phyloP scores from a whole-genome alignment of 1,284 basidiomycete species.

The Pterulicium gracile region DNA sequence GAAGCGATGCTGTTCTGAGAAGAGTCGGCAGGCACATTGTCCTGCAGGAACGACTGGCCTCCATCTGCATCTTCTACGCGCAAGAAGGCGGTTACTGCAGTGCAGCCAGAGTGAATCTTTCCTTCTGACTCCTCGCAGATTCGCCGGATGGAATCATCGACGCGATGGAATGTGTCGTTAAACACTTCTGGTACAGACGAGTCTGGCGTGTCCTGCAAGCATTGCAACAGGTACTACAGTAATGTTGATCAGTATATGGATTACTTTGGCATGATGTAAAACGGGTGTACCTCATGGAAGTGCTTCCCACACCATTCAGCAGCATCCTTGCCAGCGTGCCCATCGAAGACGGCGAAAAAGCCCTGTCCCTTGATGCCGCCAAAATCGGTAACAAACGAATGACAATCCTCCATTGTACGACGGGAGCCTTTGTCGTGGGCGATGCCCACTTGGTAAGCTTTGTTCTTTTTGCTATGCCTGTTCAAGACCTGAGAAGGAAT shows the following conservation, averaged over 20 bases:
- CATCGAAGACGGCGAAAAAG: constrained; percentile 97
- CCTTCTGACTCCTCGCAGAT: constrained; percentile 78
- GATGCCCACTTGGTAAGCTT: constrained; percentile 75
- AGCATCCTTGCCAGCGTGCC: constrained; percentile 96
- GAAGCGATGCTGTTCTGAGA: constrained; percentile 8
- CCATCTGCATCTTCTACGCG: constrained; percentile 81
- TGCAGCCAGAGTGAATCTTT: constrained; percentile 94
- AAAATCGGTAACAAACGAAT: constrained; percentile 93
- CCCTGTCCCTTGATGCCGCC: constrained; percentile 87
- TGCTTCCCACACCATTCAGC: constrained; percentile 98
- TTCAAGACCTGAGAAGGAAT: constrained; percentile 36
- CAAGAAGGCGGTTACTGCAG: constrained; percentile 94
- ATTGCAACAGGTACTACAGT: constrained; percentile 48
- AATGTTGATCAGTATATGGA: constrained; percentile 7
- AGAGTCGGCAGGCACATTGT: constrained; percentile 14
- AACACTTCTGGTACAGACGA: constrained; percentile 78
- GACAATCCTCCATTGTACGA: constrained; percentile 95
- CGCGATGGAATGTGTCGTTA: constrained; percentile 88
- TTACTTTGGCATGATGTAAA: constrained; percentile 7
- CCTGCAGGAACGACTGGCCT: constrained; percentile 53
- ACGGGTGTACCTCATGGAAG: constrained; percentile 74
- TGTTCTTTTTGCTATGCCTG: constrained; percentile 44
- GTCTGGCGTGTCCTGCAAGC: constrained; percentile 37
- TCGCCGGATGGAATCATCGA: constrained; percentile 74
- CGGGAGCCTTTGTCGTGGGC: constrained; percentile 88